Evolutionary conservation across 345 rosid genomes (phyloP).

Genomic region (Ceriops zippeliana): DNA sequence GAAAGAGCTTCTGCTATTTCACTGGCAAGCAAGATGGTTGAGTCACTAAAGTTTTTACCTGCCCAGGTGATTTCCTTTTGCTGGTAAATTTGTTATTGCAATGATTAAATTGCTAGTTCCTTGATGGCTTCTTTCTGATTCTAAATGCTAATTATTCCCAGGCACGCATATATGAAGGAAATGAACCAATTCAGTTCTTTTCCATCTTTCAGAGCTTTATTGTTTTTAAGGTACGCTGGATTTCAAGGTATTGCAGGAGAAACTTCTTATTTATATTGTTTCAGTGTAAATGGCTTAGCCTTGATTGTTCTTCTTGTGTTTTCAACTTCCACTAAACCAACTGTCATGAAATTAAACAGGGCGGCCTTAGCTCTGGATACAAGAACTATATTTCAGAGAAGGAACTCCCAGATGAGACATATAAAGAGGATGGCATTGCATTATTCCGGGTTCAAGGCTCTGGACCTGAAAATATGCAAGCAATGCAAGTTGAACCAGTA

Average conservation of each 20-base stretch:
- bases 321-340: slow-evolving; percentile 3
- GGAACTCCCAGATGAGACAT: slow-evolving; percentile 75
- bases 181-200: slow-evolving; percentile 86
- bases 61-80: slow-evolving; percentile 56
- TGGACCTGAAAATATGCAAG: slow-evolving; percentile 99
- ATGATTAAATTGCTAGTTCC: slow-evolving; percentile 5
- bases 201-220: slow-evolving; percentile 87
- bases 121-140: slow-evolving; percentile 19
- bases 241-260: not conserved
- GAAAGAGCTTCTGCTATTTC: slow-evolving; percentile 79
- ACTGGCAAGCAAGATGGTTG: slow-evolving; percentile 81
- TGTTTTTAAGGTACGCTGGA: slow-evolving; percentile 67
- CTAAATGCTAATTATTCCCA: slow-evolving; percentile 29
- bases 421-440: slow-evolving; percentile 72
- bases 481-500: slow-evolving; percentile 95
- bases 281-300: not conserved
- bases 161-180: slow-evolving; percentile 90
- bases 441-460: slow-evolving; percentile 88
- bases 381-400: slow-evolving; percentile 68
- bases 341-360: slow-evolving; percentile 47
- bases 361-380: slow-evolving; percentile 85
- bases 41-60: slow-evolving; percentile 77
- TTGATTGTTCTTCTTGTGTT: not conserved
- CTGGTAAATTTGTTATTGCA: slow-evolving; percentile 5
- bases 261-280: not conserved